phyloP scores from a whole-genome alignment of 2,329 filamentous ascomycete species.

The Aspergillus luchuensis region DNA sequence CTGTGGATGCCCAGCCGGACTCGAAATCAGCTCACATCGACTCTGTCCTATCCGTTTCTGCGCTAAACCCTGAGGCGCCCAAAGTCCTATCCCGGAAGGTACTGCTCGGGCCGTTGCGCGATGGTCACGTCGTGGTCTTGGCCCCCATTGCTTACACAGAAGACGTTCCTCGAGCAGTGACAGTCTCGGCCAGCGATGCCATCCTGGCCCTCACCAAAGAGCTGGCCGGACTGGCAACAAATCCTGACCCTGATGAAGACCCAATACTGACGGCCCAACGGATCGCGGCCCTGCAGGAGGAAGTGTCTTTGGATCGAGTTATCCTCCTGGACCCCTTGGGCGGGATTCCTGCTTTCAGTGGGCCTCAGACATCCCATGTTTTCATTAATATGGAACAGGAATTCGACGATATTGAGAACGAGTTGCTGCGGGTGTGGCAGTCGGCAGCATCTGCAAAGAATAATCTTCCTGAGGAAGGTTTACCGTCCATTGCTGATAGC shows the following conservation, averaged over 20 bases:
- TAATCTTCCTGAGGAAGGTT: slow-evolving; percentile 12
- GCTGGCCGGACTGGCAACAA: slow-evolving; percentile 67
- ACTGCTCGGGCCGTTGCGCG: slow-evolving; percentile 66
- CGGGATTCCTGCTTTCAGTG: slow-evolving; percentile 70
- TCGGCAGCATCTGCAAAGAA: slow-evolving; percentile 15
- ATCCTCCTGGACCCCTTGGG: slow-evolving; percentile 87
- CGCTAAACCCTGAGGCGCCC: slow-evolving; percentile 37
- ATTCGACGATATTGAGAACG: slow-evolving; percentile 66
- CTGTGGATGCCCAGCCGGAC: slow-evolving; percentile 69
- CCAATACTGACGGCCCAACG: slow-evolving; percentile 42
- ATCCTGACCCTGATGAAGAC: slow-evolving; percentile 47
- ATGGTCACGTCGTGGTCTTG: slow-evolving; percentile 71
- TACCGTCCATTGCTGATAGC: slow-evolving; percentile 31
- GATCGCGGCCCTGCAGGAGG: slow-evolving; percentile 47
- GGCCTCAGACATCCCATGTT: slow-evolving; percentile 67
- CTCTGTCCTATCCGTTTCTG: slow-evolving; percentile 50
- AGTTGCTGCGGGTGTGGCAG: slow-evolving; percentile 52
- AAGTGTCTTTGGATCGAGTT: slow-evolving; percentile 74
- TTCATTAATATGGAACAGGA: slow-evolving; percentile 96
- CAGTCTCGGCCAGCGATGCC: slow-evolving; percentile 62
- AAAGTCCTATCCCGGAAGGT: slow-evolving; percentile 50
- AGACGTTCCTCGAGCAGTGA: slow-evolving; percentile 50
- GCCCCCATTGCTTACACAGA: slow-evolving; percentile 64
- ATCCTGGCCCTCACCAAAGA: slow-evolving; percentile 76
- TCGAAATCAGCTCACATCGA: slow-evolving; percentile 71